A percentile compares a stretch with the other conserved stretches of the same genome.
Evolutionary conservation across 2,329 filamentous ascomycete species (phyloP).

Genomic region (Clonostachys sp.): DNA sequence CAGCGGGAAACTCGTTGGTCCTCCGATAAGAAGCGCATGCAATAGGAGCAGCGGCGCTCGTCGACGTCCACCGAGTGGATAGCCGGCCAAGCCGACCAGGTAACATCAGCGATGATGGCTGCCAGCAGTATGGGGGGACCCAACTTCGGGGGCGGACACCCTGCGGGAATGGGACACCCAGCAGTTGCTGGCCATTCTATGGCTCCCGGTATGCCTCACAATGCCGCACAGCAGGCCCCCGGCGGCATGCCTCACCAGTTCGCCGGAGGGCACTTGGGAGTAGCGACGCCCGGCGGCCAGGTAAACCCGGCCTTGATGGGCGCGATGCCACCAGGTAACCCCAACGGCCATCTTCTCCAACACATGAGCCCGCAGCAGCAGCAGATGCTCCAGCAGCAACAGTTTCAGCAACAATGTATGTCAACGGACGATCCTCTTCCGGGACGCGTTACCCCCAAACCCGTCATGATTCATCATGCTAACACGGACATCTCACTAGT

Average conservation of each 20-base stretch:
- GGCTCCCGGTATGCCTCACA: conserved; percentile 59
- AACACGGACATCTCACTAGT: conserved; percentile 12
- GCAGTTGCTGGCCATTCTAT: conserved; percentile 64
- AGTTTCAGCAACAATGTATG: conserved; percentile 27
- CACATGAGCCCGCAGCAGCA: conserved; percentile 62
- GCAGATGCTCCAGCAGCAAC: conserved; percentile 54
- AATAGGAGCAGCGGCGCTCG: conserved; percentile 35
- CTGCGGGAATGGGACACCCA: conserved; percentile 67
- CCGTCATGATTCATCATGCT: background rate
- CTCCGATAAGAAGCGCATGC: conserved; percentile 33
- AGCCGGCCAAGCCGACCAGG: conserved; percentile 29
- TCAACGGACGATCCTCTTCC: background rate
- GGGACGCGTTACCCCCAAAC: background rate
- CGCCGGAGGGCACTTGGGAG: conserved; percentile 59
- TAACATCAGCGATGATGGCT: conserved; percentile 58
- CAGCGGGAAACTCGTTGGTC: background rate
- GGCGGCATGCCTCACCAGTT: conserved; percentile 65
- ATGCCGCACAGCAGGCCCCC: conserved; percentile 65
- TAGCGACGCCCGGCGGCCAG: conserved; percentile 67
- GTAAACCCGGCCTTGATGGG: conserved; percentile 74
- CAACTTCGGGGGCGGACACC: conserved; percentile 58
- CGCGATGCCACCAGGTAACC: conserved; percentile 67
- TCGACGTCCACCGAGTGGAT: conserved; percentile 60
- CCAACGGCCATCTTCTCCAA: conserved; percentile 66
- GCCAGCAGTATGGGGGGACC: conserved; percentile 47